phyloP scores from a whole-genome alignment of 352 stramenopile genomes.

The Phytophthora pinifolia region DNA sequence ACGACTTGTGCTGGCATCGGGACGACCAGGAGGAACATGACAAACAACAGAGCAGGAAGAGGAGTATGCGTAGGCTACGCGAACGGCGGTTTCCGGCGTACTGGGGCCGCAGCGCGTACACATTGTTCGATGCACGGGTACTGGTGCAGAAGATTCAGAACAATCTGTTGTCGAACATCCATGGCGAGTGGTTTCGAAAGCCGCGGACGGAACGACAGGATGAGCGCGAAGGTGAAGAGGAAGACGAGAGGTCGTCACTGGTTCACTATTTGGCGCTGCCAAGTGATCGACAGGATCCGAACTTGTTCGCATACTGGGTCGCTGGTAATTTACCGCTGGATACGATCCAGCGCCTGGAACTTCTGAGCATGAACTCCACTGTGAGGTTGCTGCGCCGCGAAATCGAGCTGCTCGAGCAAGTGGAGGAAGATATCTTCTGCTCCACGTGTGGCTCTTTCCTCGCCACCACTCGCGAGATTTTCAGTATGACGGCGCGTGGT shows the following conservation, averaged over 20 bases:
- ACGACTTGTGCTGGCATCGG: constrained; percentile 14
- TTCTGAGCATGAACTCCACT: constrained; percentile 63
- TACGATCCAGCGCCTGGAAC: constrained; percentile 52
- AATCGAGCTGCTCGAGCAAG: constrained; percentile 55
- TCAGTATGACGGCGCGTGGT: constrained; percentile 67
- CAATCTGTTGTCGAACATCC: constrained; percentile 67
- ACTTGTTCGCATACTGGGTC: constrained; percentile 81
- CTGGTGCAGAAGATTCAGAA: constrained; percentile 70
- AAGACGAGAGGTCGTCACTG: constrained; percentile 23
- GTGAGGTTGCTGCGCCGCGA: constrained; percentile 58
- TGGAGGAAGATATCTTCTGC: constrained; percentile 70
- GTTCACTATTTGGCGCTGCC: constrained; percentile 36
- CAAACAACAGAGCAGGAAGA: constrained; percentile 5
- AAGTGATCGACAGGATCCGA: constrained; percentile 56
- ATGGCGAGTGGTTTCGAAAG: constrained; percentile 73
- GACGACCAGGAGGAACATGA: constrained; percentile 6
- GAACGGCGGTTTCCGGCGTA: constrained; percentile 46
- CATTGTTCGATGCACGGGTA: constrained; percentile 55
- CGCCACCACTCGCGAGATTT: constrained; percentile 72
- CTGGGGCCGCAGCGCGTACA: constrained; percentile 47
- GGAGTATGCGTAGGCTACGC: constrained; percentile 17
- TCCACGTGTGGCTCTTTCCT: constrained; percentile 62
- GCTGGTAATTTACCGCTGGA: constrained; percentile 68
- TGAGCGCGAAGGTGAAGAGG: constrained; percentile 7
- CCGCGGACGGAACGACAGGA: constrained; percentile 14